Evolutionary conservation across 345 rosid genomes (phyloP), one percentile per base, ranked within the genome.

Genomic region (Pistacia vera): DNA sequence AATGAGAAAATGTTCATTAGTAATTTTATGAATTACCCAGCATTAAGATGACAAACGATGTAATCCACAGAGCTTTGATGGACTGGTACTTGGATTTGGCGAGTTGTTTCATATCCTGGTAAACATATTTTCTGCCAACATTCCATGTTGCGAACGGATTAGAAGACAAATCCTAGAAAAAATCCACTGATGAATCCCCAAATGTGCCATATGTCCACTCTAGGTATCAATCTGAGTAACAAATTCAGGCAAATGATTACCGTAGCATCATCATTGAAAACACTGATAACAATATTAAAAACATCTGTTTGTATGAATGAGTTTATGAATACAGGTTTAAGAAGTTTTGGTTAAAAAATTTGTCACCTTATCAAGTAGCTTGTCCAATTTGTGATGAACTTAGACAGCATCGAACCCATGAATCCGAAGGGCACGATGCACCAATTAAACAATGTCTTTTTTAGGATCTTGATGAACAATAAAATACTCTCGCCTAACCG

Each of bases 371-470:
- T 92, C 25, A 83, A 80, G 60, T 97, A 94, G 76, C 86, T 90
- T 49, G 97, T 75, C 99, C 99, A 97, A 82, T 97, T 94, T 9
- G 93, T 91, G 78, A 97, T 84, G 68, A 97, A 92, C 84, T 97
- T 97, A 2, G 99, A 91, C 61, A 97, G 87, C 92, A 91, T 92
- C 11, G 97, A 92, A 54, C 99, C 99, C 14, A 97, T 84, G 80
- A 97, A 85, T 33, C 99, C 98, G 35, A 97, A 97, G 87, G 5
- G 99, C 98, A 3, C 99, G 99, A 94, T 62, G 99, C 99, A 66
- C 99, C 98, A 0, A 97, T 97, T 0, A 94, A 75, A 97, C 83
- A 14, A 75, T 71, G 30, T 61, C 46, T 55, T 67, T 77, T 17
- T 55, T 22, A 0, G 62, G 68, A 49, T 65, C 79, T 71, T 79